These are phyloP conservation scores for Thalassiosira hispida DNA, from an alignment of 352 stramenopile species.

Conservation along the genomic window DNA sequence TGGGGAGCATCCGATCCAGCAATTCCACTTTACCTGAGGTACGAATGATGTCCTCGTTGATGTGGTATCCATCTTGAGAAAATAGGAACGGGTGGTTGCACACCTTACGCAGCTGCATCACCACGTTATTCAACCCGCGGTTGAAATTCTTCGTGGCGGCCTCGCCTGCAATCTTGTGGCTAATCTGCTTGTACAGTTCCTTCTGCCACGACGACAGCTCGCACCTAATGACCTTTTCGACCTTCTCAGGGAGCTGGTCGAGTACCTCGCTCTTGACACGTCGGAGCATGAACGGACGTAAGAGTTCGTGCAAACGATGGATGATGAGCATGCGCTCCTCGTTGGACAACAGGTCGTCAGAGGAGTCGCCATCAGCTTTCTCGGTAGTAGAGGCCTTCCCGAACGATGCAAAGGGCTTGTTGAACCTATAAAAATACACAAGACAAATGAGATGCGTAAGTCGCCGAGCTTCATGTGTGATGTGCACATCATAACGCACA, in stretches of 20 bases:
- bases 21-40: slow-evolving; percentile 96
- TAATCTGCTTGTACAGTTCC: slow-evolving; percentile 96
- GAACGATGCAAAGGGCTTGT: slow-evolving; percentile 82
- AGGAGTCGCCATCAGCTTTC: slow-evolving; percentile 47
- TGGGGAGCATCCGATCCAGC: slow-evolving; percentile 95
- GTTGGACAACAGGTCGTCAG: slow-evolving; percentile 70
- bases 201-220: slow-evolving; percentile 95
- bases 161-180: slow-evolving; percentile 70
- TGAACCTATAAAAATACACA: slow-evolving; percentile 58
- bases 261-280: slow-evolving; percentile 98
- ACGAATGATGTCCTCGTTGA: slow-evolving; percentile 87
- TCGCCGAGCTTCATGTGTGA: background rate
- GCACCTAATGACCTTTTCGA: slow-evolving; percentile 96
- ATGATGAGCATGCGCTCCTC: slow-evolving; percentile 90
- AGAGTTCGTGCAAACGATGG: slow-evolving; percentile 92
- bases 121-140: slow-evolving; percentile 93
- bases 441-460: background rate
- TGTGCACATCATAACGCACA: too few species aligned
- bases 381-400: slow-evolving; percentile 41
- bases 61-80: slow-evolving; percentile 81
- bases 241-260: slow-evolving; percentile 96
- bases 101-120: slow-evolving; percentile 99
- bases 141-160: slow-evolving; percentile 54
- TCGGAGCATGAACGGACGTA: slow-evolving; percentile 97
- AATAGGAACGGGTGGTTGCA: slow-evolving; percentile 99